Evolutionary conservation across 306 rosid species (phyloP).

Genomic region (Hylodesmum podocarpum): DNA sequence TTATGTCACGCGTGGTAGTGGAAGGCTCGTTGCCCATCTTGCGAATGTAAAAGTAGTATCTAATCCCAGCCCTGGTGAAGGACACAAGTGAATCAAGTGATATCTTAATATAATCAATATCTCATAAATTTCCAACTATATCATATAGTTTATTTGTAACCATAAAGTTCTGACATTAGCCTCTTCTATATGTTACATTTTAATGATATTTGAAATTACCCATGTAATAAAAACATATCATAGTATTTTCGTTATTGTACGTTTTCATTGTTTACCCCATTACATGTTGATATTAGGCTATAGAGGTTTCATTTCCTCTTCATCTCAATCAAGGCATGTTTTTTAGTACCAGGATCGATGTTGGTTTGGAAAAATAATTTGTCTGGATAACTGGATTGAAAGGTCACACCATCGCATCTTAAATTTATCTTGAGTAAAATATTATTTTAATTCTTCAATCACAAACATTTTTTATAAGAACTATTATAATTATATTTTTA

Average conservation of each 20-base stretch:
- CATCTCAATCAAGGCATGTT: neutral
- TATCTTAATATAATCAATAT: neutral
- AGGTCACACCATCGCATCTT: neutral
- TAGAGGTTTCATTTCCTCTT: neutral
- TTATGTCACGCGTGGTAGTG: neutral
- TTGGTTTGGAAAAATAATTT: neutral
- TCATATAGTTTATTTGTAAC: neutral
- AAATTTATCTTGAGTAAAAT: no score
- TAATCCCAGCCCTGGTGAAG: conserved; percentile 35
- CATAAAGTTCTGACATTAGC: neutral
- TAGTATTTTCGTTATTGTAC: neutral
- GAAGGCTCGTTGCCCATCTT: neutral
- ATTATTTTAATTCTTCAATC: no score
- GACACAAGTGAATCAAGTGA: conserved; percentile 9
- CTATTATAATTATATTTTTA: no score
- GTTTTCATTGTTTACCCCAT: neutral
- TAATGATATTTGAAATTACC: neutral
- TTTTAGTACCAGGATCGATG: neutral
- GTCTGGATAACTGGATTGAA: neutral
- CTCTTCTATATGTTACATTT: neutral
- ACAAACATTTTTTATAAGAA: no score
- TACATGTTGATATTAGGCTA: neutral
- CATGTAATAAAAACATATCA: neutral
- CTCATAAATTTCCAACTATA: neutral
- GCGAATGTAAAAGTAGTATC: neutral